A percentile compares a stretch with the other conserved stretches of the same genome.
These are phyloP conservation scores for Plantago rigida DNA, from an alignment of 305 asterid species.

Conservation along the genomic window DNA sequence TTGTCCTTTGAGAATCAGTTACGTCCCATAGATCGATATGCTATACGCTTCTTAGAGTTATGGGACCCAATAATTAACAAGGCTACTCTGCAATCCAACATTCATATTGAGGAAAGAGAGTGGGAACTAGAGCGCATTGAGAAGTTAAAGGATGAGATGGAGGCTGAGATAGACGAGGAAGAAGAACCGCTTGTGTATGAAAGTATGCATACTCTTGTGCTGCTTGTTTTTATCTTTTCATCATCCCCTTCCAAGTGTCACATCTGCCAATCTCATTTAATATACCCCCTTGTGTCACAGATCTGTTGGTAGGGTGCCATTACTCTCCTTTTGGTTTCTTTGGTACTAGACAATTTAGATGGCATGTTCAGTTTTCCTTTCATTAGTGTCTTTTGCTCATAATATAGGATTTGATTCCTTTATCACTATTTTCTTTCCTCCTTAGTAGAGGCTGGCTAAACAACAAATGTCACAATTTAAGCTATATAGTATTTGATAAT, in stretches of 20 bases:
- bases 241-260: slow-evolving; percentile 7
- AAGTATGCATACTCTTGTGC: slow-evolving; percentile 48
- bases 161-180: slow-evolving; percentile 95
- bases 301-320: slow-evolving; percentile 18
- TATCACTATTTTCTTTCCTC: not conserved
- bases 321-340: not conserved
- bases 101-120: slow-evolving; percentile 69
- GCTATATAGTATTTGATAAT: slow-evolving; percentile 11
- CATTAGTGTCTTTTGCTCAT: not conserved
- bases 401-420: not conserved
- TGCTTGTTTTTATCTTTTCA: slow-evolving; percentile 10
- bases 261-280: slow-evolving; percentile 5
- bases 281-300: not conserved
- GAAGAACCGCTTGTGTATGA: slow-evolving; percentile 93
- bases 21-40: slow-evolving; percentile 93
- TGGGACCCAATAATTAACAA: slow-evolving; percentile 96
- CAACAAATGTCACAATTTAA: slow-evolving; percentile 13
- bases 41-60: slow-evolving; percentile 71
- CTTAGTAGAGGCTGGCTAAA: slow-evolving; percentile 3
- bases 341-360: slow-evolving; percentile 11
- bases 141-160: slow-evolving; percentile 97
- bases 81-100: slow-evolving; percentile 48
- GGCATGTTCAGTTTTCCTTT: not conserved
- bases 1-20: slow-evolving; percentile 79
- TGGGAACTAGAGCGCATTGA: slow-evolving; percentile 98